phyloP scores from a whole-genome alignment of 1,139 yeast species.

The Kurtzmaniella quercitrusa region DNA sequence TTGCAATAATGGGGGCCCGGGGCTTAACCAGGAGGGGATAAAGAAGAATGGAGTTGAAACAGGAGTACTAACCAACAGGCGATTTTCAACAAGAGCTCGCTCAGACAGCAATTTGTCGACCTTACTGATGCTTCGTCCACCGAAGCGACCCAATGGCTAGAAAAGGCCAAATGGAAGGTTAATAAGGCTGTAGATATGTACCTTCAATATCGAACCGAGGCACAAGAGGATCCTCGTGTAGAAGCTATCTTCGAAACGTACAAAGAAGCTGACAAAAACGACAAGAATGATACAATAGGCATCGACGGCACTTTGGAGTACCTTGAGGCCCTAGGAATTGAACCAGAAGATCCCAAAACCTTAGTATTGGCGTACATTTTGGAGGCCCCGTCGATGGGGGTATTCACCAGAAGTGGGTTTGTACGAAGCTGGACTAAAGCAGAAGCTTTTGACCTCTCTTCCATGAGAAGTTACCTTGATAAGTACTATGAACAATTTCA shows the following conservation, averaged over 20 bases:
- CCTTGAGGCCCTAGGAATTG: slow-evolving; percentile 60
- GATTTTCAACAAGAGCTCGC: slow-evolving; percentile 6
- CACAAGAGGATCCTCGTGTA: slow-evolving; percentile 16
- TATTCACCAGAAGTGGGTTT: slow-evolving; percentile 47
- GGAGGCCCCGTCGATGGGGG: slow-evolving; percentile 63
- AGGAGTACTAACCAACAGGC: slow-evolving; percentile 6
- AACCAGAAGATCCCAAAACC: slow-evolving; percentile 70
- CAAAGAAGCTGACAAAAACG: slow-evolving; percentile 20
- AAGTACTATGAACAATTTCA: slow-evolving; percentile 30
- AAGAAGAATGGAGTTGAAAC: slow-evolving; percentile 6
- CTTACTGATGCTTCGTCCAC: slow-evolving; percentile 25
- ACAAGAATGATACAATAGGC: slow-evolving; percentile 37
- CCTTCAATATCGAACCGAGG: slow-evolving; percentile 12
- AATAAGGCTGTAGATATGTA: slow-evolving; percentile 29
- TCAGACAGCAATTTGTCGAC: slow-evolving; percentile 24
- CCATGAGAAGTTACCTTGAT: slow-evolving; percentile 47
- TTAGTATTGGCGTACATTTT: slow-evolving; percentile 68
- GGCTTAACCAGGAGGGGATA: not conserved
- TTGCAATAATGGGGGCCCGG: too few relatives aligned
- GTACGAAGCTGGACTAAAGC: slow-evolving; percentile 51
- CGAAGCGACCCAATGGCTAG: slow-evolving; percentile 26
- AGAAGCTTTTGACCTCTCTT: slow-evolving; percentile 32
- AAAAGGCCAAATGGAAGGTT: slow-evolving; percentile 22
- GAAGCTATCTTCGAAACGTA: slow-evolving; percentile 24
- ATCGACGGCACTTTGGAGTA: slow-evolving; percentile 74